A percentile compares a stretch with the other conserved stretches of the same genome.
Evolutionary conservation across 495 filamentous ascomycete genomes (phyloP).

Genomic region (Talaromyces thailandensis): DNA sequence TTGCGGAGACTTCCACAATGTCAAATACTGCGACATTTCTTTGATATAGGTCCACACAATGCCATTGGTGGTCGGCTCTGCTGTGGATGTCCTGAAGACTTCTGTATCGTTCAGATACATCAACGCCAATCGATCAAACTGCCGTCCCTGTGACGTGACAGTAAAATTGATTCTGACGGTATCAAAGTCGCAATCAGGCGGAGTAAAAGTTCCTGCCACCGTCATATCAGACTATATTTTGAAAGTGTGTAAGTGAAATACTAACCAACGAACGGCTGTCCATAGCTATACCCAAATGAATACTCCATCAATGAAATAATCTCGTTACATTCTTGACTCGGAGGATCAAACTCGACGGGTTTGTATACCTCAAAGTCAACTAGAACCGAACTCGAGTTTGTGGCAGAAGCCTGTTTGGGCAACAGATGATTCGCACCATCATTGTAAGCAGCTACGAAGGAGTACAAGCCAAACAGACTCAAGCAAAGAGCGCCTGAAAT

Average conservation of each 20-base stretch:
- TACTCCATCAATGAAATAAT: conserved; percentile 55
- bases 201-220: conserved; percentile 51
- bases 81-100: conserved; percentile 79
- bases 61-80: conserved; percentile 64
- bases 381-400: conserved; percentile 19
- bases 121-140: conserved; percentile 72
- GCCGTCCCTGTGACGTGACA: conserved; percentile 60
- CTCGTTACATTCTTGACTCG: conserved; percentile 35
- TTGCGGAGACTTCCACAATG: conserved; percentile 57
- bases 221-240: conserved; percentile 1
- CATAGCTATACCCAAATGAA: conserved; percentile 71
- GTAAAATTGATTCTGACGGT: conserved; percentile 75
- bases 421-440: background rate
- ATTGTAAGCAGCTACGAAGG: background rate
- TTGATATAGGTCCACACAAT: conserved; percentile 74
- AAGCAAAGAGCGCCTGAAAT: background rate
- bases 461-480: conserved; percentile 3
- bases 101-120: conserved; percentile 79
- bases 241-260: background rate
- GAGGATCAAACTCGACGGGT: conserved; percentile 40
- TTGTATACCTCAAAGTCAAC: conserved; percentile 63
- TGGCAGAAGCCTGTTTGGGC: conserved; percentile 2
- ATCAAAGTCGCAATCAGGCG: conserved; percentile 67
- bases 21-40: conserved; percentile 68
- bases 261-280: conserved; percentile 67